Evolutionary conservation across 2,329 filamentous ascomycete species (phyloP).

Genomic region (Calonectria pseudoreteaudii): DNA sequence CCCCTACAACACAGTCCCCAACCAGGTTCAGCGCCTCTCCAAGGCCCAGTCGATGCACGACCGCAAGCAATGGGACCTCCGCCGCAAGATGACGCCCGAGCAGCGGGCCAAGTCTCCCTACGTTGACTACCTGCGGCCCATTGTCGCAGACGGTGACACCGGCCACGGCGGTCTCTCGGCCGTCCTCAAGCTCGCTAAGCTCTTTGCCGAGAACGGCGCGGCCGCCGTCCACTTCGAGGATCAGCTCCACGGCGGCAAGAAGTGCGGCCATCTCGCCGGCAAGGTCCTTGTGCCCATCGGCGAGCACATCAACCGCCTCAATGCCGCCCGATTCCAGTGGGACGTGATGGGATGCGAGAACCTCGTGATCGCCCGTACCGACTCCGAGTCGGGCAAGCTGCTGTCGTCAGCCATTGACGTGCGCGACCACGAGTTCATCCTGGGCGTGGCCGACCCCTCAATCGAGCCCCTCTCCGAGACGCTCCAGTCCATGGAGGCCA

Average conservation of each 20-base stretch:
- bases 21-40: constrained; percentile 95
- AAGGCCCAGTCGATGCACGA: constrained; percentile 98
- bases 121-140: constrained; percentile 91
- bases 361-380: constrained; percentile 92
- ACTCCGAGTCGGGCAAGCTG: constrained; percentile 93
- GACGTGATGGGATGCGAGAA: constrained; percentile 98
- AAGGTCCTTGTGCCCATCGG: constrained; percentile 95
- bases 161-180: constrained; percentile 93
- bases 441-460: constrained; percentile 82
- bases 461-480: constrained; percentile 87
- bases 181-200: constrained; percentile 94
- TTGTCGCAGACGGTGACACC: constrained; percentile 96
- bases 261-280: constrained; percentile 95
- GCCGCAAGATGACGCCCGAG: constrained; percentile 80
- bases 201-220: constrained; percentile 97
- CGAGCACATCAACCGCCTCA: constrained; percentile 95
- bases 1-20: constrained; percentile 98
- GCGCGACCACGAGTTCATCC: constrained; percentile 96
- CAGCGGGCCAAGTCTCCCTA: constrained; percentile 84
- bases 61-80: constrained; percentile 90
- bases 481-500: constrained; percentile 88
- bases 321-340: constrained; percentile 95
- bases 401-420: constrained; percentile 92
- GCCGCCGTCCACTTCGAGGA: constrained; percentile 98
- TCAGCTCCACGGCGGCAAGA: constrained; percentile 97